These are phyloP conservation scores for Daldinia eschscholtzii DNA, from an alignment of 2,329 filamentous ascomycete genomes.

Conservation along the genomic window DNA sequence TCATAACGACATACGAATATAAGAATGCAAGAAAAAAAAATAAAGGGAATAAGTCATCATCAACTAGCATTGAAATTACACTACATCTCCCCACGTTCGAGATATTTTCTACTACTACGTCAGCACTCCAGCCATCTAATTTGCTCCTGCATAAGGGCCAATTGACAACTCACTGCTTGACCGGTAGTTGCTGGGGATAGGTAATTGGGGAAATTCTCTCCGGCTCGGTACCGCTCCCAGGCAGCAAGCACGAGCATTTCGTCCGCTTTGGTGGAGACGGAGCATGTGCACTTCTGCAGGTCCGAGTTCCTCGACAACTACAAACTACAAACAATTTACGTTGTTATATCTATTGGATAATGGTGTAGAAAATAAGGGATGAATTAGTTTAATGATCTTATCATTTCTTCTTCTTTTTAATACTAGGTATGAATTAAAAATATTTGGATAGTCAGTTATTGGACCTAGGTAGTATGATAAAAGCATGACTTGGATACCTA, in stretches of 20 bases:
- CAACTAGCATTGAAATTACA: neutral
- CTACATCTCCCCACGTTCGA: neutral
- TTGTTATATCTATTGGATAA: neutral
- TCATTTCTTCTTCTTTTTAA: too few relatives aligned
- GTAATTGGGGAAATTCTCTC: conserved; percentile 32
- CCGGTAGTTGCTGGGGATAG: conserved; percentile 27
- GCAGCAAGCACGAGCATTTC: conserved; percentile 36
- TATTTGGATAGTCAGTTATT: neutral
- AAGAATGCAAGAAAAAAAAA: neutral
- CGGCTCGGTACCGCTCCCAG: conserved; percentile 24
- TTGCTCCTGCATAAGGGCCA: conserved; percentile 39
- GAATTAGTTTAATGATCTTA: neutral
- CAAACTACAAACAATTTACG: neutral
- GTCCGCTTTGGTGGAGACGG: conserved; percentile 32
- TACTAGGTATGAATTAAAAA: neutral
- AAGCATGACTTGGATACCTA: too few relatives aligned
- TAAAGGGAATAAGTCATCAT: neutral
- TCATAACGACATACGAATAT: neutral
- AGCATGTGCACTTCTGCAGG: conserved; percentile 39
- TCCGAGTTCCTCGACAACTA: conserved; percentile 20
- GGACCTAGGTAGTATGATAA: conserved; percentile 3
- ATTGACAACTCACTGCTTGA: conserved; percentile 39
- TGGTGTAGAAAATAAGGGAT: neutral
- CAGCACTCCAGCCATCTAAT: conserved; percentile 33
- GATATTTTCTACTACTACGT: conserved; percentile 12